Conservation (phyloP, 768 basidiomycete species). For the Lactarius quietus region DNA sequence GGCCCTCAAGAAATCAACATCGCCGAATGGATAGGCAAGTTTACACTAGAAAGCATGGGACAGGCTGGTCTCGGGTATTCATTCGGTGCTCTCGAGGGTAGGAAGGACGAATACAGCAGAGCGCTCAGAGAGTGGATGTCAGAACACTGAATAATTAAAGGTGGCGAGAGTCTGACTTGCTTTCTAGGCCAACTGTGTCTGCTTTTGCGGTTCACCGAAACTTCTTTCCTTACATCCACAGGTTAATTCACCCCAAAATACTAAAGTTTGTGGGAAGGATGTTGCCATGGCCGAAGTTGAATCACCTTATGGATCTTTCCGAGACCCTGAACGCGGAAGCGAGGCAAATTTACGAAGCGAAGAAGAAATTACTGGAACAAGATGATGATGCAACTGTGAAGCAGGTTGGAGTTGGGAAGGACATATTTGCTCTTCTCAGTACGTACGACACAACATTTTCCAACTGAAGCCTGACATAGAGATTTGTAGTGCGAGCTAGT, state of each 20-base stretch:
- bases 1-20: slow-evolving; percentile 33
- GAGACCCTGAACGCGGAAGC: slow-evolving; percentile 38
- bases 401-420: background rate
- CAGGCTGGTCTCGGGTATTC: slow-evolving; percentile 8
- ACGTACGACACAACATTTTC: background rate
- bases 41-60: slow-evolving; percentile 17
- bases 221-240: background rate
- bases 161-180: background rate
- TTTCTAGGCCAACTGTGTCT: slow-evolving; percentile 10
- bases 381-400: slow-evolving; percentile 26
- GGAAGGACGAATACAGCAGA: slow-evolving; percentile 25
- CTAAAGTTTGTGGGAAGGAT: slow-evolving; percentile 35
- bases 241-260: slow-evolving; percentile 29
- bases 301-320: slow-evolving; percentile 31
- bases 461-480: background rate
- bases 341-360: slow-evolving; percentile 36
- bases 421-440: background rate
- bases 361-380: slow-evolving; percentile 35
- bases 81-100: slow-evolving; percentile 11
- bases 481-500: slow-evolving; percentile 33
- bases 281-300: slow-evolving; percentile 35
- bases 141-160: background rate
- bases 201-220: slow-evolving; percentile 18
- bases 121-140: slow-evolving; percentile 29
- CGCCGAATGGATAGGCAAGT: slow-evolving; percentile 1